Conservation (phyloP, 495 filamentous ascomycete species). For the Parathielavia appendiculata region DNA sequence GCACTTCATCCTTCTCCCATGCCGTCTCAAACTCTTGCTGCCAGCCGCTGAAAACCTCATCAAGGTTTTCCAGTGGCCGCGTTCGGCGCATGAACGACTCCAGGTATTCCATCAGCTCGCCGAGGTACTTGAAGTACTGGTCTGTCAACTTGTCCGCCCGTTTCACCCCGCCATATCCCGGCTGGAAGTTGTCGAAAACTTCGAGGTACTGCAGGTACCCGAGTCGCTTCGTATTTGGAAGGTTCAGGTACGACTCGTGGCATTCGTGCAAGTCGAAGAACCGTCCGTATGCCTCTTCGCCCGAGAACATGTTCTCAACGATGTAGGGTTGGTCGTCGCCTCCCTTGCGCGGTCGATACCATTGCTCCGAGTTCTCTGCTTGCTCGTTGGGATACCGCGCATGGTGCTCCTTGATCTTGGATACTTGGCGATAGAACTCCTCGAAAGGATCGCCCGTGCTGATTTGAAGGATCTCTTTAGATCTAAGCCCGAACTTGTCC, state of each 20-base stretch:
- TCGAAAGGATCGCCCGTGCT: constrained; percentile 85
- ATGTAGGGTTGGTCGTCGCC: constrained; percentile 62
- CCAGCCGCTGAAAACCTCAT: constrained; percentile 67
- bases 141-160: constrained; percentile 80
- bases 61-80: constrained; percentile 74
- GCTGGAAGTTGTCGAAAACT: constrained; percentile 77
- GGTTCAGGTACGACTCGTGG: constrained; percentile 86
- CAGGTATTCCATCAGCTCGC: constrained; percentile 71
- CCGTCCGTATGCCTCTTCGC: constrained; percentile 86
- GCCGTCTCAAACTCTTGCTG: constrained; percentile 76
- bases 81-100: constrained; percentile 80
- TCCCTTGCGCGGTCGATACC: constrained; percentile 66
- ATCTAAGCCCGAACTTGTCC: constrained; percentile 64
- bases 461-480: constrained; percentile 76
- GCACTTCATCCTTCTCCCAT: constrained; percentile 73
- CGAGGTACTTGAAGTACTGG: constrained; percentile 83
- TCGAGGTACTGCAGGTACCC: constrained; percentile 90
- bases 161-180: constrained; percentile 64
- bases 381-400: constrained; percentile 88
- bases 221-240: constrained; percentile 74
- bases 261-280: constrained; percentile 79
- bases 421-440: constrained; percentile 82
- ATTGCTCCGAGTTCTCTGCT: constrained; percentile 88
- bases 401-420: constrained; percentile 79
- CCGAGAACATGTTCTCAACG: constrained; percentile 88